A percentile compares a stretch with the other conserved stretches of the same genome.
These are phyloP conservation scores for Candolleomyces aberdarensis DNA, from an alignment of 768 basidiomycete species.

Conservation along the genomic window DNA sequence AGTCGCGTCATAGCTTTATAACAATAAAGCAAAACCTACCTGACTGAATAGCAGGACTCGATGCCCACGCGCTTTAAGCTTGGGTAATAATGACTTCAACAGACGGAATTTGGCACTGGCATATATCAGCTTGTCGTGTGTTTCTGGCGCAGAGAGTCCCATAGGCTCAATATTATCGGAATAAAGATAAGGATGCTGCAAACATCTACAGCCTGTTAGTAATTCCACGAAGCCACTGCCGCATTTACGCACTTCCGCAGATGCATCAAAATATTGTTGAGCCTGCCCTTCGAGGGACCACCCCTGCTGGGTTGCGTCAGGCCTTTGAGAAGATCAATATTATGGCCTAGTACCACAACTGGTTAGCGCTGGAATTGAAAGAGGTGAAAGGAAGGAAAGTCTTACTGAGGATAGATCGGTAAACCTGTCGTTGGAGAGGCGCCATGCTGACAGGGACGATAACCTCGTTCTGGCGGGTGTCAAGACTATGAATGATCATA, in stretches of 20 bases:
- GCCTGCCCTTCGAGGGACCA: conserved; percentile 45
- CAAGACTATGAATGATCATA: neutral
- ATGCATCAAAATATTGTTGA: conserved; percentile 88
- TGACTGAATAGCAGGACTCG: conserved; percentile 91
- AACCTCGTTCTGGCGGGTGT: conserved; percentile 67
- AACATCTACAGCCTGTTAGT: conserved; percentile 48
- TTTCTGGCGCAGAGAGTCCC: conserved; percentile 51
- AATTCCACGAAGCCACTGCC: neutral
- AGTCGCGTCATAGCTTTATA: neutral
- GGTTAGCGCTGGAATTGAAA: neutral
- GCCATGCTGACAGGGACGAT: conserved; percentile 90
- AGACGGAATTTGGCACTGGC: conserved; percentile 85
- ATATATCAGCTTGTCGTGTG: conserved; percentile 77
- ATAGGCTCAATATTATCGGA: conserved; percentile 76
- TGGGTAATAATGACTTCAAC: conserved; percentile 74
- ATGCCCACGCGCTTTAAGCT: conserved; percentile 81
- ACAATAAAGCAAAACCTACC: conserved; percentile 38
- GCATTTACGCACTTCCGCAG: conserved; percentile 64
- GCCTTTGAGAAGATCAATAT: conserved; percentile 61
- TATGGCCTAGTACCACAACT: conserved; percentile 51
- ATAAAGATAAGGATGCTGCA: conserved; percentile 91
- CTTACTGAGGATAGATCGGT: conserved; percentile 77
- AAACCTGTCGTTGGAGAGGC: conserved; percentile 83
- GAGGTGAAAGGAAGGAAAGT: neutral
- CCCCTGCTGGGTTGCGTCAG: conserved; percentile 43